phyloP scores from a whole-genome alignment of 2,329 filamentous ascomycete species.

The Diplocarpon mali region DNA sequence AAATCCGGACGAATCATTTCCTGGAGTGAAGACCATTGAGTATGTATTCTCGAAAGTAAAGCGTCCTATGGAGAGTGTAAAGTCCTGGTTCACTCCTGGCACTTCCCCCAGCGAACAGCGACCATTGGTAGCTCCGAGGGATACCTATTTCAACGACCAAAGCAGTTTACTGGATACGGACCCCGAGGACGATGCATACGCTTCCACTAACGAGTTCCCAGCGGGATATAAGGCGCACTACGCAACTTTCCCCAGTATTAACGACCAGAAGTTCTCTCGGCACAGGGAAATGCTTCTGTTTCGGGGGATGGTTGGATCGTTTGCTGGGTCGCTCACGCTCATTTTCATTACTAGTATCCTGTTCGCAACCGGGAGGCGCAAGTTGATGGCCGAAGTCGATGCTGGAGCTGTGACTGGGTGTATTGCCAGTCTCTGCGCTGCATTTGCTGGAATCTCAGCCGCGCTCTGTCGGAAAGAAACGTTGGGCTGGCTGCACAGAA shows the following conservation, averaged over 20 bases:
- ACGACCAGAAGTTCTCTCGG: slow-evolving; percentile 37
- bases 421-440: slow-evolving; percentile 53
- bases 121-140: slow-evolving; percentile 18
- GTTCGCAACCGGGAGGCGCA: slow-evolving; percentile 56
- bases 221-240: slow-evolving; percentile 44
- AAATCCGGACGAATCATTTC: slow-evolving; percentile 54
- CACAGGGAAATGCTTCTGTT: slow-evolving; percentile 46
- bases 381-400: slow-evolving; percentile 60
- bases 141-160: slow-evolving; percentile 14
- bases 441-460: slow-evolving; percentile 48
- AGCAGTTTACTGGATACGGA: slow-evolving; percentile 29
- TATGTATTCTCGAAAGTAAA: slow-evolving; percentile 37
- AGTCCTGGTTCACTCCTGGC: slow-evolving; percentile 36
- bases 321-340: slow-evolving; percentile 49
- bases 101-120: slow-evolving; percentile 20
- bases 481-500: slow-evolving; percentile 33
- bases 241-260: slow-evolving; percentile 40
- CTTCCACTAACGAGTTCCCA: slow-evolving; percentile 37
- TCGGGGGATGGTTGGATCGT: slow-evolving; percentile 41
- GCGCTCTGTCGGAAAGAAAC: slow-evolving; percentile 41
- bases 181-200: slow-evolving; percentile 39
- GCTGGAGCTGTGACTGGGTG: slow-evolving; percentile 60
- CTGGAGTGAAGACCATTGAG: slow-evolving; percentile 40
- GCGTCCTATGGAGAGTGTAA: slow-evolving; percentile 40
- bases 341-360: slow-evolving; percentile 55